These are phyloP conservation scores for Secale cereale DNA, from an alignment of 176 grass and related monocot genomes.

Conservation along the genomic window DNA sequence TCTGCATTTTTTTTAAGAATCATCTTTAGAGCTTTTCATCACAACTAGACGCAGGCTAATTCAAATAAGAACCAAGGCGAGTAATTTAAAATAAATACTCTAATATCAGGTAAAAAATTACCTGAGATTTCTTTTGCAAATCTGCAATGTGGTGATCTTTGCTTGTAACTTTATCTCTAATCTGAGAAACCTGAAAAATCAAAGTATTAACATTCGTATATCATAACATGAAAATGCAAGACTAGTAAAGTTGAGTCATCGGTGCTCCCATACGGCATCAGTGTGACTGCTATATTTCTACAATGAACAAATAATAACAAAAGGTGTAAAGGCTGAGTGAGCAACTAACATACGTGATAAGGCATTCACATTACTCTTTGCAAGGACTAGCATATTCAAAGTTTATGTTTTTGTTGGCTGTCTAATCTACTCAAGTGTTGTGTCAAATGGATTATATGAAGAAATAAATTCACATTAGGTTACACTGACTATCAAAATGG, in stretches of 20 bases:
- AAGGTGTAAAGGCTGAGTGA: constrained; percentile 2
- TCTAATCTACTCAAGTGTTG: background rate
- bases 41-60: background rate
- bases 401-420: background rate
- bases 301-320: background rate
- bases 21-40: background rate
- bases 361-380: background rate
- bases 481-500: background rate
- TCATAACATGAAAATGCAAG: constrained; percentile 14
- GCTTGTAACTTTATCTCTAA: constrained; percentile 57
- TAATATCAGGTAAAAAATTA: constrained; percentile 25
- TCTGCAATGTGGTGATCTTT: constrained; percentile 58
- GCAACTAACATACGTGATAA: background rate
- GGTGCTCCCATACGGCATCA: background rate
- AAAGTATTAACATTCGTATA: constrained; percentile 15
- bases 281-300: constrained; percentile 6
- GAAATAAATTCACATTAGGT: constrained; percentile 6
- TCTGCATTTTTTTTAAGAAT: constrained; percentile 39
- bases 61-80: background rate
- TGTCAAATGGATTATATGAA: constrained; percentile 8
- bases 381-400: background rate
- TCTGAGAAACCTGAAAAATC: constrained; percentile 48
- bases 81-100: background rate
- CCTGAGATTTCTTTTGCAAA: constrained; percentile 71
- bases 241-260: background rate